Evolutionary conservation across 2,329 filamentous ascomycete species (phyloP).

Genomic region (Acarospora socialis): DNA sequence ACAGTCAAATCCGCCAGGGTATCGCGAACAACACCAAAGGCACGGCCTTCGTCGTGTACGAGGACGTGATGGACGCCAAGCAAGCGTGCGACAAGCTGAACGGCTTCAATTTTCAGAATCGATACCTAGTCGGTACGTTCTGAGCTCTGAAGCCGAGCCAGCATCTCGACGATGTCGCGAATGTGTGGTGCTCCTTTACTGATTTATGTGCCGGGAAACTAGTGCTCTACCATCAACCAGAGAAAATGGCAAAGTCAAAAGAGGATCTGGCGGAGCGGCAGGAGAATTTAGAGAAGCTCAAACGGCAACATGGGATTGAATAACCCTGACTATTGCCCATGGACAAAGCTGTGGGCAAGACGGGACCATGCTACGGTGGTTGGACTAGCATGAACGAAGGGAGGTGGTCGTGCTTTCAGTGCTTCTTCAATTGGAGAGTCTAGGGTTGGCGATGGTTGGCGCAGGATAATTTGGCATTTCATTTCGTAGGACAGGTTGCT

Average conservation of each 20-base stretch:
- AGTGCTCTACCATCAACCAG: conserved; percentile 64
- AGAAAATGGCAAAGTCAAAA: conserved; percentile 74
- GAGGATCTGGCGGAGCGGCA: conserved; percentile 87
- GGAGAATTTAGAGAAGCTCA: conserved; percentile 95
- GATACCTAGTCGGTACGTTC: conserved; percentile 90
- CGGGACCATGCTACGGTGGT: too few species aligned
- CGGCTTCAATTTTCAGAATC: conserved; percentile 99
- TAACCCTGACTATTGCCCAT: conserved; percentile 39
- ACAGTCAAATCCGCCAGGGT: conserved; percentile 92
- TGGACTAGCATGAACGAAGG: too few species aligned
- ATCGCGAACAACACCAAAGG: conserved; percentile 96
- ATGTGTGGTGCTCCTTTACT: neutral
- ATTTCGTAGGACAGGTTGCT: too few species aligned
- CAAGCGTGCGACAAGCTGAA: conserved; percentile 98
- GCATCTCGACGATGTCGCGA: neutral
- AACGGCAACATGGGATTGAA: conserved; percentile 96
- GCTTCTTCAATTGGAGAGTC: too few species aligned
- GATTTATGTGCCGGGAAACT: conserved; percentile 7
- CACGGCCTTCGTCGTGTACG: conserved; percentile 97
- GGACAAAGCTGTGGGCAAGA: neutral
- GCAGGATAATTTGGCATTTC: too few species aligned
- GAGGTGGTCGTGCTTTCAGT: too few species aligned
- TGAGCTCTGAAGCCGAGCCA: conserved; percentile 1
- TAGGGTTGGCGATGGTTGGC: too few species aligned
- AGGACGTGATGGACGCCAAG: conserved; percentile 98